phyloP scores from a whole-genome alignment of 2,329 filamentous ascomycete species.

The Cephalotrichum gorgonifer region DNA sequence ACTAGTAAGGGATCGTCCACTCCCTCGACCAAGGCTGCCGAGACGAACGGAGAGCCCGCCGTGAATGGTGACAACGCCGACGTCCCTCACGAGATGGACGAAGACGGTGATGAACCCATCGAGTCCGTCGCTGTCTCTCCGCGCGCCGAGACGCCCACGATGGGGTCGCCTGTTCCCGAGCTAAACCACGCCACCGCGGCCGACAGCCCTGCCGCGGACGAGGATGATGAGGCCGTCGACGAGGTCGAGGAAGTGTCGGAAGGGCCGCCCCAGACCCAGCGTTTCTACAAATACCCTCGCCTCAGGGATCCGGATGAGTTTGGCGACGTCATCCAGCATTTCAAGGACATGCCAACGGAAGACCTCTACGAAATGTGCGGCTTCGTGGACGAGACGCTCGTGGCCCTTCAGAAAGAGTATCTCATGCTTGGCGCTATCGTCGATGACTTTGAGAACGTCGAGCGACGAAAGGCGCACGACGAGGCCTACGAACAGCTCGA shows the following conservation, averaged over 20 bases:
- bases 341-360: conserved; percentile 34
- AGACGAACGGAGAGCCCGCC: conserved; percentile 1
- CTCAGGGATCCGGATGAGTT: conserved; percentile 40
- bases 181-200: conserved; percentile 4
- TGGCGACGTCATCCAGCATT: conserved; percentile 34
- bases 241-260: conserved; percentile 7
- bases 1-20: conserved; percentile 2
- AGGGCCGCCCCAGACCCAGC: conserved; percentile 4
- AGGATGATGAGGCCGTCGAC: conserved; percentile 12
- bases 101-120: conserved; percentile 14
- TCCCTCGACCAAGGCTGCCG: neutral
- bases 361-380: conserved; percentile 35
- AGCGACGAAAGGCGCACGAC: conserved; percentile 33
- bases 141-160: neutral
- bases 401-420: conserved; percentile 45
- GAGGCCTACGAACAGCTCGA: conserved; percentile 38
- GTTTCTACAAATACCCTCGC: conserved; percentile 35
- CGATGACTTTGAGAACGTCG: conserved; percentile 48
- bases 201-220: conserved; percentile 1
- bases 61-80: conserved; percentile 2
- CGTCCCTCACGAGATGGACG: conserved; percentile 11
- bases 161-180: conserved; percentile 1
- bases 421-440: conserved; percentile 36
- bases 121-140: conserved; percentile 11
- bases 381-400: conserved; percentile 32